Evolutionary conservation across 176 grass and related monocot genomes (phyloP), one percentile per base, ranked within the genome.

Genomic region (Thalia dealbata): DNA sequence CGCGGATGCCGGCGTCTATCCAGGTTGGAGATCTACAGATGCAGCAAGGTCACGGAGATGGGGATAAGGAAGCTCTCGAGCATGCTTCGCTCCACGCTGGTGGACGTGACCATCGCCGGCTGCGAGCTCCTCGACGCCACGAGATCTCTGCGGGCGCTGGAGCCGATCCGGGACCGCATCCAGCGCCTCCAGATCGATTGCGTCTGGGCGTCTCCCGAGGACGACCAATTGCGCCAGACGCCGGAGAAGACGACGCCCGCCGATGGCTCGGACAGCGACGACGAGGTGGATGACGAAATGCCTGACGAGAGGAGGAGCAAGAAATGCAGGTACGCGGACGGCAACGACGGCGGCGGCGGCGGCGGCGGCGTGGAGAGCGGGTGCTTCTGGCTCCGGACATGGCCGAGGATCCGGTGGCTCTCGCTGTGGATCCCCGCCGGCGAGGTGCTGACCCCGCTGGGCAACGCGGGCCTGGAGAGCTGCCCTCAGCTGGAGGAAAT

Each of bases 151-250:
- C 11, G 76, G 27, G 95, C 90, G 69, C 75, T 99, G 16, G 84
- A 67, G 22, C 90, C 85, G 0, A 69, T 99, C 67, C 81, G 87
- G n/a, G 81, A 82, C 52, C 64, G 81, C 52, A 83, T 99, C 0
- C 85, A 99, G 86, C 85, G 90, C 59, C 91, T 99, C 60, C 83
- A 99, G 67, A 72, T 99, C 80, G 91, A 85, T 59, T 93, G 95
- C 86, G 69, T 87, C 19, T 99, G 90, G 90, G 78, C 73, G 21
- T 32, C 3, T 30, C 72, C 80, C 12, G 80, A 75, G 24, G 60
- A 21, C 50, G 70, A 76, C 50, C 24, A 46, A 30, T 71, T 26
- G 62, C 8, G 54, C 80, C 82, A 61, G 77, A 75, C 19, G 58
- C 73, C 30, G 12, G 52, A 46, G 10, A 18, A 46, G 10, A 18